A percentile compares a stretch with the other conserved stretches of the same genome.
phyloP scores from a whole-genome alignment of 1,284 basidiomycete species.

The Irpex sp. region DNA sequence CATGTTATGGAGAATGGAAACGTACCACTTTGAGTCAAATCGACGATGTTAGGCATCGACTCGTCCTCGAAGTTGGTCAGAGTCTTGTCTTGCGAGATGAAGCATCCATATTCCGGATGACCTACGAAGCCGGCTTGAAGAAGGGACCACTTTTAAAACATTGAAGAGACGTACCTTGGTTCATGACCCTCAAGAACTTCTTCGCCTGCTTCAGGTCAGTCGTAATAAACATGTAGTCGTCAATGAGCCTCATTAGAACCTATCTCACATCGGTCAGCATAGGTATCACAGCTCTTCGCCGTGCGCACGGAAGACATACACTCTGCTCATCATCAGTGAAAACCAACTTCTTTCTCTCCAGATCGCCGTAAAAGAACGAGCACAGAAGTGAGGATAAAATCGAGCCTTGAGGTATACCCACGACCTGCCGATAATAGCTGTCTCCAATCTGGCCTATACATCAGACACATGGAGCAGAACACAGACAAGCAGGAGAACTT shows the following conservation, averaged over 20 bases:
- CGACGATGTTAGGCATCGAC: conserved; percentile 50
- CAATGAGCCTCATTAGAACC: conserved; percentile 83
- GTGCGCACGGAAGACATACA: conserved; percentile 38
- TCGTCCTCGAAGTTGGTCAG: conserved; percentile 80
- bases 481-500: conserved; percentile 9
- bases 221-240: conserved; percentile 92
- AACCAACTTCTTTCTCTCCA: conserved; percentile 66
- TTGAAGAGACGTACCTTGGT: conserved; percentile 44
- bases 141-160: not conserved
- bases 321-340: conserved; percentile 60
- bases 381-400: conserved; percentile 88
- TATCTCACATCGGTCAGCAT: conserved; percentile 29
- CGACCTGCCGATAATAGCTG: conserved; percentile 78
- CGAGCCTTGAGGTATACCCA: conserved; percentile 96
- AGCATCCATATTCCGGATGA: conserved; percentile 91
- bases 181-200: conserved; percentile 78
- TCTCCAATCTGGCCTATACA: conserved; percentile 59
- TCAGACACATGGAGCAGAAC: not conserved
- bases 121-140: conserved; percentile 38
- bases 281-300: not conserved
- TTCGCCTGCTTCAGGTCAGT: conserved; percentile 62
- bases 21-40: conserved; percentile 45
- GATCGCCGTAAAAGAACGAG: conserved; percentile 90
- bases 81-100: conserved; percentile 86
- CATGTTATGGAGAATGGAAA: not conserved